These are phyloP conservation scores for Ophiocordyceps australis DNA, from an alignment of 2,329 filamentous ascomycete species.

Conservation along the genomic window DNA sequence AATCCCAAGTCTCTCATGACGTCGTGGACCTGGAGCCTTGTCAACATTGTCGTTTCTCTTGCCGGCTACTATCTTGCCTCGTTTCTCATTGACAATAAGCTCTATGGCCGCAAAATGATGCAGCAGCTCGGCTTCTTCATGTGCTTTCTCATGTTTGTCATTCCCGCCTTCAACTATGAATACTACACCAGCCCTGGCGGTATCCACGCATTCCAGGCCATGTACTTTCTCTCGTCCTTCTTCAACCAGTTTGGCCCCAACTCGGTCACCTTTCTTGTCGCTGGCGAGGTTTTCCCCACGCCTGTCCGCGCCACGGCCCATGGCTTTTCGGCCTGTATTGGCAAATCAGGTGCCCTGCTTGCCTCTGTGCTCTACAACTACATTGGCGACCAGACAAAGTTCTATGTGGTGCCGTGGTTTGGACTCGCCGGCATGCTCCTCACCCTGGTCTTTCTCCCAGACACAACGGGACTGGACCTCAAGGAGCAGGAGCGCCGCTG, in stretches of 20 bases:
- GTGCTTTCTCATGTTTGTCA: conserved; percentile 83
- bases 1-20: conserved; percentile 58
- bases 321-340: conserved; percentile 81
- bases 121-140: conserved; percentile 86
- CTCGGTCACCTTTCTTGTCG: conserved; percentile 87
- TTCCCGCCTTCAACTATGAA: conserved; percentile 74
- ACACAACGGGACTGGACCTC: conserved; percentile 88
- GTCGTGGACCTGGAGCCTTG: conserved; percentile 80
- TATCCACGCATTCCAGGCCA: conserved; percentile 83
- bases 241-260: conserved; percentile 99
- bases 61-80: conserved; percentile 81
- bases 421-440: conserved; percentile 73
- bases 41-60: conserved; percentile 77
- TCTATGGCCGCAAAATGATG: conserved; percentile 94
- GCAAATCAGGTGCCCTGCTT: conserved; percentile 75
- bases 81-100: conserved; percentile 84
- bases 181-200: conserved; percentile 59
- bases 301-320: conserved; percentile 86
- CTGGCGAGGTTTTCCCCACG: conserved; percentile 91
- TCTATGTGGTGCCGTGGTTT: conserved; percentile 91
- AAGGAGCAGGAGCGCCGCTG: conserved; percentile 95
- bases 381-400: conserved; percentile 69
- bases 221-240: conserved; percentile 96
- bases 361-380: conserved; percentile 90
- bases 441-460: conserved; percentile 77